Conservation (phyloP, 352 stramenopile species). For the Globisporangium emineosum region DNA sequence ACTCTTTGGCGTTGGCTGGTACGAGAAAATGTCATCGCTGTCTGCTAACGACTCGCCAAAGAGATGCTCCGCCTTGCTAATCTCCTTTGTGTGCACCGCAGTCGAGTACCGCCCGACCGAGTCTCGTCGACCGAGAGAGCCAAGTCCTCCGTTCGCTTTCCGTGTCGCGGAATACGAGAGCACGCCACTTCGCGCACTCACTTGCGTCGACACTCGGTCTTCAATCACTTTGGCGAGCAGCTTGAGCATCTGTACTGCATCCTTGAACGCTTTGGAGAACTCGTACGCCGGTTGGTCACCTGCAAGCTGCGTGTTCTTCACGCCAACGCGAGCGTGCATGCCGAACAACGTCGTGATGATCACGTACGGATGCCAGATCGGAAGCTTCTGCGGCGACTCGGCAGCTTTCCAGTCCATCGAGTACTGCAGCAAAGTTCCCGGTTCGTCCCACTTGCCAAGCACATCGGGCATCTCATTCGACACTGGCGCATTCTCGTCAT, state of each 20-base stretch:
- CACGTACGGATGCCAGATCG: constrained; percentile 84
- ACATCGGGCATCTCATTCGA: constrained; percentile 80
- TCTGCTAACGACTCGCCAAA: constrained; percentile 25
- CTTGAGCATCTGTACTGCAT: constrained; percentile 85
- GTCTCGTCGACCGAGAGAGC: constrained; percentile 25
- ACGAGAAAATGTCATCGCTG: constrained; percentile 20
- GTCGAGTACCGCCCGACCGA: constrained; percentile 76
- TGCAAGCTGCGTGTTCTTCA: constrained; percentile 75
- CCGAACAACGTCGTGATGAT: constrained; percentile 82
- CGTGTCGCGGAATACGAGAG: constrained; percentile 42
- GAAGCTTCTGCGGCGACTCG: constrained; percentile 68
- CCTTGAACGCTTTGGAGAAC: constrained; percentile 71
- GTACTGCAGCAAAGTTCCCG: constrained; percentile 57
- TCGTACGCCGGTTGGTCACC: constrained; percentile 54
- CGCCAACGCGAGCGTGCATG: constrained; percentile 76
- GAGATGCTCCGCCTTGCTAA: constrained; percentile 74
- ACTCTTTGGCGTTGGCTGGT: constrained; percentile 1
- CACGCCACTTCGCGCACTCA: constrained; percentile 59
- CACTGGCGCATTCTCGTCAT: constrained; percentile 11
- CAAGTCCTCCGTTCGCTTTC: constrained; percentile 16
- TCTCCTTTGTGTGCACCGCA: constrained; percentile 51
- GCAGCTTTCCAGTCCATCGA: constrained; percentile 79
- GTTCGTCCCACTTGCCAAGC: constrained; percentile 81
- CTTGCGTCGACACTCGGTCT: constrained; percentile 54
- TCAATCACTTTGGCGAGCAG: constrained; percentile 67